Evolutionary conservation across 169 alveolate genomes (phyloP).

Genomic region (Plasmodium knowlesi): DNA sequence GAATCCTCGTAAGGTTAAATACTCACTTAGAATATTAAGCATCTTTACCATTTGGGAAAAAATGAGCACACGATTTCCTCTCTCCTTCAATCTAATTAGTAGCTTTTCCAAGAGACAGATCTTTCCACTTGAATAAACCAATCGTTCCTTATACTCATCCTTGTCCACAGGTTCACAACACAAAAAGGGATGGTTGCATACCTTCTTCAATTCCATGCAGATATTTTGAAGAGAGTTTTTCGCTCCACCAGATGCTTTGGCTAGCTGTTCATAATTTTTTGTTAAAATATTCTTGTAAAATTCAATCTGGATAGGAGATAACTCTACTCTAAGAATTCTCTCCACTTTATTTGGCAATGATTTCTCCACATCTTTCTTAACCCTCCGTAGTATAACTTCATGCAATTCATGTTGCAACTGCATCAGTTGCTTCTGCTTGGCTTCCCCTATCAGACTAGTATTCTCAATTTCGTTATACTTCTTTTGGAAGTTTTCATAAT

Average conservation of each 20-base stretch:
- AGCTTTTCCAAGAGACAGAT: slow-evolving; percentile 95
- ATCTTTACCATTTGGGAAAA: slow-evolving; percentile 97
- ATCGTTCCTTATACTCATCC: slow-evolving; percentile 87
- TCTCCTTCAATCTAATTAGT: slow-evolving; percentile 91
- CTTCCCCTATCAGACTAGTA: slow-evolving; percentile 90
- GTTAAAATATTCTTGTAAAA: slow-evolving; percentile 90
- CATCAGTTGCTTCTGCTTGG: slow-evolving; percentile 88
- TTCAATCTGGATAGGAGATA: slow-evolving; percentile 91
- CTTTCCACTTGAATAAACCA: slow-evolving; percentile 94
- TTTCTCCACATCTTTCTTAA: slow-evolving; percentile 92
- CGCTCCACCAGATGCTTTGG: slow-evolving; percentile 91
- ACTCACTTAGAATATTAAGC: slow-evolving; percentile 97
- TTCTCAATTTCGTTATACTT: slow-evolving; percentile 90
- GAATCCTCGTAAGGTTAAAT: slow-evolving; percentile 94
- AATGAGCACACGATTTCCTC: slow-evolving; percentile 95
- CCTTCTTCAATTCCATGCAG: slow-evolving; percentile 97
- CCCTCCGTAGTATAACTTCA: slow-evolving; percentile 90
- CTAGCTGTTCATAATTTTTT: slow-evolving; percentile 91
- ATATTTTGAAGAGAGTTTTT: slow-evolving; percentile 91
- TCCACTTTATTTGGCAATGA: slow-evolving; percentile 93
- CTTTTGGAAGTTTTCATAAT: slow-evolving; percentile 87
- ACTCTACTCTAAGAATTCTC: slow-evolving; percentile 91
- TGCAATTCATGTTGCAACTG: slow-evolving; percentile 90
- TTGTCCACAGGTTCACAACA: slow-evolving; percentile 95
- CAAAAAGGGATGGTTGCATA: slow-evolving; percentile 98